Conservation (phyloP, 2,329 filamentous ascomycete species). For the Fusarium poae region DNA sequence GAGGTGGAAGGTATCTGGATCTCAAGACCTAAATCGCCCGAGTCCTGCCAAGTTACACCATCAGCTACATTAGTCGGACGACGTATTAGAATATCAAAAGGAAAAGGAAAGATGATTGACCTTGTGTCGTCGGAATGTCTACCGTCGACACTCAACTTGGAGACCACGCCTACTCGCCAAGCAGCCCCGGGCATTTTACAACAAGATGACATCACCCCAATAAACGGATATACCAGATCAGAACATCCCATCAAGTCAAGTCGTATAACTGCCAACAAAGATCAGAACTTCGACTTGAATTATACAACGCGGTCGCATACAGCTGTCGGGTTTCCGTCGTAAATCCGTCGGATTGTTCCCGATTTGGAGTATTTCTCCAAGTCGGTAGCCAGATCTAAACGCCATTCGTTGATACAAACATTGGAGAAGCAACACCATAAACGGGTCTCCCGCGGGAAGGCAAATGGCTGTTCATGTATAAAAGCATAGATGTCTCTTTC, state of each 20-base stretch:
- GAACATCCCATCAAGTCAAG: conserved; percentile 3
- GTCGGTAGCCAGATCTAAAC: conserved; percentile 31
- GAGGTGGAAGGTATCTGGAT: conserved; percentile 90
- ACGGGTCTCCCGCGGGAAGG: conserved; percentile 27
- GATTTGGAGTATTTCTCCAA: conserved; percentile 25
- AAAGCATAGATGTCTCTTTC: conserved; percentile 21
- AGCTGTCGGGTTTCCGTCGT: conserved; percentile 21
- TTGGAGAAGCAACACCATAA: conserved; percentile 5
- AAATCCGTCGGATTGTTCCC: conserved; percentile 42
- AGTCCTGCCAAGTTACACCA: conserved; percentile 42
- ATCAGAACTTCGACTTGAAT: conserved; percentile 29
- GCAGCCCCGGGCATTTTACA: conserved; percentile 4
- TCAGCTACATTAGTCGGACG: conserved; percentile 45
- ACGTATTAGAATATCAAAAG: conserved; percentile 29
- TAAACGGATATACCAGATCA: background rate
- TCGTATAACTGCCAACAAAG: conserved; percentile 20
- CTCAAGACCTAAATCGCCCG: conserved; percentile 63
- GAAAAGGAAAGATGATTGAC: conserved; percentile 41
- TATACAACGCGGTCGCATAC: conserved; percentile 7
- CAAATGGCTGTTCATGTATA: conserved; percentile 29
- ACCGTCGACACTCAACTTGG: conserved; percentile 1
- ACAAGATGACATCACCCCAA: conserved; percentile 15
- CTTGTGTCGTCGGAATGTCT: conserved; percentile 10
- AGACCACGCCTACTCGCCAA: background rate
- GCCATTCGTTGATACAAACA: conserved; percentile 31